Conservation (phyloP, 1,284 basidiomycete species). For the Pyrrhoderma lamaoense region DNA sequence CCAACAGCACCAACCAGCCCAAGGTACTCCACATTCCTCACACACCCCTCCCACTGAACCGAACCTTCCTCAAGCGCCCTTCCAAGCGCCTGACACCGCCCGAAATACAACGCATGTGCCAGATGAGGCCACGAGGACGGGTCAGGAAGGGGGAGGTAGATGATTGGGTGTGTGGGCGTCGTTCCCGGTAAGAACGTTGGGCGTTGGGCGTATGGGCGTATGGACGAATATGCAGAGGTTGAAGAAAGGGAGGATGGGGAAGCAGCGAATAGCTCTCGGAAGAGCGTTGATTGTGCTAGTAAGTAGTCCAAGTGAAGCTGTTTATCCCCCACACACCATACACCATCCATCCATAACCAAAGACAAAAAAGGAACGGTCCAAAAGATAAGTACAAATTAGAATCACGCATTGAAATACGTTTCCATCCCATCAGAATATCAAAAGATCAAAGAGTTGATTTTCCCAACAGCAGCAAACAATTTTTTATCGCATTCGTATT, state of each 20-base stretch:
- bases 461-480: too few species aligned
- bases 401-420: too few species aligned
- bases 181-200: constrained; percentile 46
- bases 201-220: constrained; percentile 33
- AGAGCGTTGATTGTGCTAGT: constrained; percentile 62
- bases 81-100: constrained; percentile 50
- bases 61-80: constrained; percentile 49
- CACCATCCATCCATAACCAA: too few species aligned
- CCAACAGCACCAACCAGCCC: constrained; percentile 25
- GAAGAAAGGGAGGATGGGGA: constrained; percentile 56
- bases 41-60: constrained; percentile 70
- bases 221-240: constrained; percentile 13
- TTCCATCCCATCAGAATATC: too few species aligned
- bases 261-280: constrained; percentile 61
- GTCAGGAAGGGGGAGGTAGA: constrained; percentile 73
- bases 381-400: too few species aligned
- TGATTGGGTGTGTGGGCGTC: constrained; percentile 41
- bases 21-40: constrained; percentile 76
- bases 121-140: constrained; percentile 63
- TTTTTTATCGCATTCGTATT: too few species aligned
- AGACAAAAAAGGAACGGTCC: too few species aligned
- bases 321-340: too few species aligned
- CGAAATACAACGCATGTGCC: constrained; percentile 76
- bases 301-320: constrained; percentile 71
- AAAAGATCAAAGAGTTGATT: too few species aligned